Conservation (phyloP, 345 rosid species). For the Brassica carinata region DNA sequence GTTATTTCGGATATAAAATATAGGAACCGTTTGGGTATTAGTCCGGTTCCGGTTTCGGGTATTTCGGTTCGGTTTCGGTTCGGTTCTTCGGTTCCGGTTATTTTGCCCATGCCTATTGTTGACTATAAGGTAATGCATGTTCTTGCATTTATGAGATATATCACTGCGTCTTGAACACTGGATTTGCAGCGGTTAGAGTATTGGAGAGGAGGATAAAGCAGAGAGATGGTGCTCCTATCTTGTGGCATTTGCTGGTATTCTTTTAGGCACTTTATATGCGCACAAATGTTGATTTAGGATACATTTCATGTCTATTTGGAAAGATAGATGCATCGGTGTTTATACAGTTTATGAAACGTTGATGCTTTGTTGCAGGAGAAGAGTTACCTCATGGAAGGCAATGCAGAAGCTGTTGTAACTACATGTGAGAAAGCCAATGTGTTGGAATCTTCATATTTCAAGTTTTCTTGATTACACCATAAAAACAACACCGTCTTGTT, state of each 20-base stretch:
- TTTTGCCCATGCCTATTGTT: conserved; percentile 29
- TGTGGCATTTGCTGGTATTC: conserved; percentile 74
- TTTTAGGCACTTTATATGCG: background rate
- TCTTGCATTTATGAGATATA: background rate
- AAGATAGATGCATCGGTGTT: background rate
- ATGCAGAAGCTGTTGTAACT: conserved; percentile 43
- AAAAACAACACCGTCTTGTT: conserved; percentile 12
- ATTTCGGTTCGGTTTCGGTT: too few relatives aligned
- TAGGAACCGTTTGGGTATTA: too few relatives aligned
- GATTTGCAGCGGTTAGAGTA: conserved; percentile 54
- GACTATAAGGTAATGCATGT: conserved; percentile 56
- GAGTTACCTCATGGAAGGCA: conserved; percentile 53
- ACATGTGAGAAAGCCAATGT: conserved; percentile 53
- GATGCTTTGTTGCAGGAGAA: conserved; percentile 51
- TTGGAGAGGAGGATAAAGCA: conserved; percentile 49
- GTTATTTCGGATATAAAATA: too few relatives aligned
- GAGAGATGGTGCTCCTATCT: conserved; percentile 69
- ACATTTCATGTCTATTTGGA: background rate
- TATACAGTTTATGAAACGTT: background rate
- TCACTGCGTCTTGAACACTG: background rate
- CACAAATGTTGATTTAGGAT: background rate
- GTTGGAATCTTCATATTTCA: conserved; percentile 61
- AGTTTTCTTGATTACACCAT: conserved; percentile 4
- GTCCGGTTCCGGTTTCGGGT: too few relatives aligned
- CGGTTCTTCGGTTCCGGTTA: too few relatives aligned